Evolutionary conservation across 2,329 filamentous ascomycete species (phyloP), one percentile per base, ranked within the genome.

Genomic region (Orbilia oligospora): DNA sequence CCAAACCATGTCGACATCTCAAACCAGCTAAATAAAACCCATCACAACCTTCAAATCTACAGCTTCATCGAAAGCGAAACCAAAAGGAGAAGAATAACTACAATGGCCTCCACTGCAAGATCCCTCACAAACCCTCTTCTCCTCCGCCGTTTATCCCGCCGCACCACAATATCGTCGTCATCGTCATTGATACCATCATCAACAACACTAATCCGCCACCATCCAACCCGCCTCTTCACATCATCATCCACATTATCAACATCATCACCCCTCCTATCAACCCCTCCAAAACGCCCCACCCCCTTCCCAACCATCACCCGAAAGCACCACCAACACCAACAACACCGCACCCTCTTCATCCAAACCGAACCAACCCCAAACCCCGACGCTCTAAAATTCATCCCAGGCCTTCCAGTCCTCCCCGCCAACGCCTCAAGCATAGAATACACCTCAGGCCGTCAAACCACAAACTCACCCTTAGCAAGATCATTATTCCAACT

Each of bases 291-390:
- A 56, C 36, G 48, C 9, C 58, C 64, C 8, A 24, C 36, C 22
- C 56, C 14, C 22, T 22, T 36, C 6, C 22, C 30, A 20, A 44
- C 4, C 20, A 53, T 3, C 8, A 55, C 38, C 12, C 24, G n/a
- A n/a, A n/a, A n/a, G n/a, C 4, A 44, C 55, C 55, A 27, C 63
- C 18, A 55, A 63, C 20, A 27, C 51, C 55, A 27, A 55, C 18
- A 53, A 64, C 27, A 24, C 53, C 61, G 75, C 18, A 78, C 53
- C 16, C 97, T 99, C 85, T 99, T 98, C 87, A 99, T 99, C 83
- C 96, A 99, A 86, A 98, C 95, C 4, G 95, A 98, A 84, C 89
- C 89, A 81, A 99, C 96, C 0, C 96, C 96, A 27, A 99, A 99
- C 85, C 88, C 90, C n/a, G 94, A 98, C 86, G 94, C 94, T 38